Evolutionary conservation across 805 yeast species (phyloP), one percentile per base, ranked within the genome.

Genomic region (Ogataea pilisensis): DNA sequence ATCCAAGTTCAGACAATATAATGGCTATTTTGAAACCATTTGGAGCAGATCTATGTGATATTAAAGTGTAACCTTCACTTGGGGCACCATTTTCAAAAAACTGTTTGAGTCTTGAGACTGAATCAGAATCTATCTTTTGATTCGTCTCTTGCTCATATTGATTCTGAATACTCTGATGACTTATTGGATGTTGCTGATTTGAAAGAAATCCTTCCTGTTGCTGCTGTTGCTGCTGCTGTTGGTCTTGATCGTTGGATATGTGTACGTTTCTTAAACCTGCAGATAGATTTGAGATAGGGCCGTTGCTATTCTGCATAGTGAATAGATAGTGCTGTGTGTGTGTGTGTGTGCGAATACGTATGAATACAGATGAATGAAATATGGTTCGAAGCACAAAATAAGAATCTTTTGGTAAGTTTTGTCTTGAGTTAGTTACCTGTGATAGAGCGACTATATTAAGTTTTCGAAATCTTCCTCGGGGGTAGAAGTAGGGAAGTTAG

Each of bases 11-110:
- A 43, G 88, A 78, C 44, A 93, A 69, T 24, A 88, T 82, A 34
- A 90, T 88, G 21, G 97, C 96, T 13, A 91, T 95, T 64, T 93
- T 91, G 72, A 87, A 90, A 2, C 97, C 97, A 63, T 90, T 90
- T 21, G 97, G 97, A 1, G 96, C 96, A 3, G 91, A 82, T 51
- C 95, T 54, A 57, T 82, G 79, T 64, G 95, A 55, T 76, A 85
- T 88, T 35, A 90, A 69, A 1, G 96, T 87, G 61, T 76, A 86
- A 1, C 97, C 97, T 48, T 81, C 84, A 16, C 73, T 63, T 9
- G 96, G 95, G 50, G 81, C 34, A 3, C 58, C 60, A 29, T 43
- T 80, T 49, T 75, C 78, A 58, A 87, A 83, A 60, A 86, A 88
- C 46, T 75, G 72, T 22, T 83, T 72, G 38, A 88, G 76, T 47